A percentile compares a stretch with the other conserved stretches of the same genome.
Evolutionary conservation across 306 rosid genomes (phyloP).

Genomic region (Urtica urens): DNA sequence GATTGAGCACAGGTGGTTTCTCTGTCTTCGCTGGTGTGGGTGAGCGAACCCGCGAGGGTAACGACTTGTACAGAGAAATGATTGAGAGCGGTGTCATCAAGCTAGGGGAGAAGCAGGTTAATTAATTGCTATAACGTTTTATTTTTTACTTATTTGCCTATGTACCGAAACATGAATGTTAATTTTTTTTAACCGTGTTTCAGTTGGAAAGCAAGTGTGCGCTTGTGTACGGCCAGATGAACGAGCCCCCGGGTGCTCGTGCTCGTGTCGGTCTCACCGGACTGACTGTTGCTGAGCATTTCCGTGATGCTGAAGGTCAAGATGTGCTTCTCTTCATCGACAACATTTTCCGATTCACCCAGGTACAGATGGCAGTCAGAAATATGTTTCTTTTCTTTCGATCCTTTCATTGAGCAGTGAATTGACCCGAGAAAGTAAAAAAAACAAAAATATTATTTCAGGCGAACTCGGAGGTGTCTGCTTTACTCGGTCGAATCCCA

Average conservation of each 20-base stretch:
- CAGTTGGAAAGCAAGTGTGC: constrained; percentile 97
- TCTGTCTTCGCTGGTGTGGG: constrained; percentile 99
- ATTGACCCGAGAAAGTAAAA: too few relatives aligned
- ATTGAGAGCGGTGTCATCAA: constrained; percentile 98
- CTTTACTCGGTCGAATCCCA: constrained; percentile 99
- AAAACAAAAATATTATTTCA: too few relatives aligned
- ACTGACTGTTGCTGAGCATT: constrained; percentile 89
- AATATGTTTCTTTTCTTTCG: too few relatives aligned
- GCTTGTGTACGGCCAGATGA: constrained; percentile 97
- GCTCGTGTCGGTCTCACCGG: constrained; percentile 99
- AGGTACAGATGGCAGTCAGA: constrained; percentile 33
- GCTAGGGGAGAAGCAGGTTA: constrained; percentile 96
- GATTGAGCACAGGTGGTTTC: constrained; percentile 74
- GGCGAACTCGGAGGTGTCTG: constrained; percentile 99
- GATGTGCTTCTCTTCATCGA: constrained; percentile 98
- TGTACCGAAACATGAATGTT: too few relatives aligned
- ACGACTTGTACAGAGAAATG: constrained; percentile 98
- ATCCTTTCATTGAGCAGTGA: too few relatives aligned
- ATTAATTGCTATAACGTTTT: background rate
- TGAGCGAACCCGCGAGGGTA: constrained; percentile 94
- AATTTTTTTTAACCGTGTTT: background rate
- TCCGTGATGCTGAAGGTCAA: constrained; percentile 99
- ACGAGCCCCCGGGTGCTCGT: constrained; percentile 99
- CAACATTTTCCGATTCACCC: constrained; percentile 98
- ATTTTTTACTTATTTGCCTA: background rate